Evolutionary conservation across 129 eudicot genomes (phyloP).

Genomic region (Ambrosia artemisiifolia): DNA sequence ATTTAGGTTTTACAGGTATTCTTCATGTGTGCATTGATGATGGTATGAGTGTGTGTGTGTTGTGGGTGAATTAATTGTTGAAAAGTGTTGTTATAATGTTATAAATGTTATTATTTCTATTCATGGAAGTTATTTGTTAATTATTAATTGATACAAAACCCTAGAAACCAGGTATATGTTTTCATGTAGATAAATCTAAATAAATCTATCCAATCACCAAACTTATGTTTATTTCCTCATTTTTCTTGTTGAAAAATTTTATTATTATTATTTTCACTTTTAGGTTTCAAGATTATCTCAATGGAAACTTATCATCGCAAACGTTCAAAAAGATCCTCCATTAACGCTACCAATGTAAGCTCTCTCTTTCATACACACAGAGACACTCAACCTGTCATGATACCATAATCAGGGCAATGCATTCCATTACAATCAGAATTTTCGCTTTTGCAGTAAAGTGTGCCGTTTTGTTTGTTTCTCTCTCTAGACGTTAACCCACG

Average conservation of each 20-base stretch:
- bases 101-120: neutral
- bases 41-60: neutral
- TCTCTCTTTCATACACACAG: slow-evolving; percentile 12
- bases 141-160: neutral
- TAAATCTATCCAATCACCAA: neutral
- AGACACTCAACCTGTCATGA: neutral
- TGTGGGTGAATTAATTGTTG: neutral
- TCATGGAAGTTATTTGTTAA: slow-evolving; percentile 12
- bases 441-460: slow-evolving; percentile 20
- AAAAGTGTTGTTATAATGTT: neutral
- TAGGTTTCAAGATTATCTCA: slow-evolving; percentile 8
- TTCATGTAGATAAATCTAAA: neutral
- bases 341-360: slow-evolving; percentile 27
- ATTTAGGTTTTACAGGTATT: neutral
- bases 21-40: neutral
- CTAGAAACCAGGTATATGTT: neutral
- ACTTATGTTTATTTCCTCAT: neutral
- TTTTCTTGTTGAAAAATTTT: neutral
- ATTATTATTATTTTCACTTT: neutral
- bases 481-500: slow-evolving; percentile 14
- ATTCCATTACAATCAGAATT: slow-evolving; percentile 10
- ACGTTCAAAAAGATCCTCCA: slow-evolving; percentile 30
- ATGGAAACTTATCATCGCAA: slow-evolving; percentile 46
- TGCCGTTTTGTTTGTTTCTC: slow-evolving; percentile 19
- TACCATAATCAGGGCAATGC: neutral